Conservation (phyloP, 305 asterid species). For the Euphrasia arctica region DNA sequence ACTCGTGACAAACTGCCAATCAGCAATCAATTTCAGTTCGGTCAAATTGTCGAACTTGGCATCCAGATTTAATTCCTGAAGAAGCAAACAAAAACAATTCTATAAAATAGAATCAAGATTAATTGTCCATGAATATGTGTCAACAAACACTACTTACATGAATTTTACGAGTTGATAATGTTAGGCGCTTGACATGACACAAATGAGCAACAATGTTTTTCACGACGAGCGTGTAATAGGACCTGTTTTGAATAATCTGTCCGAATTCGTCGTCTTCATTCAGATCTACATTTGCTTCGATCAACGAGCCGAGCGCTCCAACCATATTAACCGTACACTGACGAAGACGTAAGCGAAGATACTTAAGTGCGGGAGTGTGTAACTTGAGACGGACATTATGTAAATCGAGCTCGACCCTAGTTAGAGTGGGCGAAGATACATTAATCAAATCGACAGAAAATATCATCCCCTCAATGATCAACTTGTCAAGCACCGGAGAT, state of each 20-base stretch:
- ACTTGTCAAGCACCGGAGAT: background rate
- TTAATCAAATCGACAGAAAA: too few species aligned
- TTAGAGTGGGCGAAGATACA: background rate
- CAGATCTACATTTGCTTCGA: constrained; percentile 2
- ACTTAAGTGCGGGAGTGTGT: background rate
- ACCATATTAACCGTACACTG: background rate
- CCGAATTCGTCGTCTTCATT: background rate
- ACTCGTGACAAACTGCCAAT: background rate
- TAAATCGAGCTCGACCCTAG: background rate
- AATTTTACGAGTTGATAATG: background rate
- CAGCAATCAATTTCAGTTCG: background rate
- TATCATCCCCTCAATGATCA: background rate
- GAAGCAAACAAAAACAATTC: too few species aligned
- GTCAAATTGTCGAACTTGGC: background rate
- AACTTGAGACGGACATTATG: background rate
- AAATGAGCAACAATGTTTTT: too few species aligned
- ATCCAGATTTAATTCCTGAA: background rate
- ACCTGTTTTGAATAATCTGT: too few species aligned
- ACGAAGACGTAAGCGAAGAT: background rate
- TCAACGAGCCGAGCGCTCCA: background rate
- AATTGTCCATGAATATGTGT: too few species aligned
- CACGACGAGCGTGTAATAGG: too few species aligned
- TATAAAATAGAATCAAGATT: too few species aligned
- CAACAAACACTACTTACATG: too few species aligned
- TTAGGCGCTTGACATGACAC: constrained; percentile 5